Evolutionary conservation across 352 stramenopile genomes (phyloP), one percentile per base, ranked within the genome.

Genomic region (Globisporangium heterothallicum): DNA sequence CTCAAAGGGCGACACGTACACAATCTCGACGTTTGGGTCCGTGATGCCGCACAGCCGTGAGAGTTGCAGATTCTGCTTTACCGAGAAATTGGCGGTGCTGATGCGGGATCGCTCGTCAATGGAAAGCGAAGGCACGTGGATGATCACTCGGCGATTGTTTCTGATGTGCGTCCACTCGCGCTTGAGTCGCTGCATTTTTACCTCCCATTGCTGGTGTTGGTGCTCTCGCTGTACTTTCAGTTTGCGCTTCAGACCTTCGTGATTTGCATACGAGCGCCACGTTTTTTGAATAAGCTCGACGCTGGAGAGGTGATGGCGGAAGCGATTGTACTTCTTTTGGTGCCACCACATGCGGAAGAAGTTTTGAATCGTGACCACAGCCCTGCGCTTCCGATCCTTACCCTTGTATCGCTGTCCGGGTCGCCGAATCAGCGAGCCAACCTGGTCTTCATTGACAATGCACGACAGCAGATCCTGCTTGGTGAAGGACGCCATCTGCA

Each of bases 1-100:
- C 44, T 91, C 72, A 50, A 92, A 92, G 13, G 87, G 85, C 27
- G 74, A 70, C 6, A 96, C 77, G 55, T 96, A 97, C n/a, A 96
- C 64, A 19, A 97, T 59, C 27, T 96, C 78, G 22, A 97, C 83
- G 47, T 86, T 74, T 13, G 64, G 49, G 51, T 95, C 86, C 27
- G 80, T 42, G 25, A 88, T 49, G 36, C 68, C 84, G 27, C 80
- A 84, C 43, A 96, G 58, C 7, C 83, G 68, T 7, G 79, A 74
- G 25, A 94, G 74, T 56, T 95, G 84, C 10, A 95, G 65, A 55
- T 94, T 96, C 53, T 96, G 77, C 42, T 78, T 59, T 26, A 90
- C 66, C 0, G 64, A 61, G 27, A 95, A 86, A 42, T 91, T 84
- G 26, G 86, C 75, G 32, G 75, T 59, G 13, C 66, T 56, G 6